Percentiles rank a stretch among this genome's conserved stretches.
Conservation (phyloP, 495 filamentous ascomycete genomes). For the Aspergillus nanangensis region DNA sequence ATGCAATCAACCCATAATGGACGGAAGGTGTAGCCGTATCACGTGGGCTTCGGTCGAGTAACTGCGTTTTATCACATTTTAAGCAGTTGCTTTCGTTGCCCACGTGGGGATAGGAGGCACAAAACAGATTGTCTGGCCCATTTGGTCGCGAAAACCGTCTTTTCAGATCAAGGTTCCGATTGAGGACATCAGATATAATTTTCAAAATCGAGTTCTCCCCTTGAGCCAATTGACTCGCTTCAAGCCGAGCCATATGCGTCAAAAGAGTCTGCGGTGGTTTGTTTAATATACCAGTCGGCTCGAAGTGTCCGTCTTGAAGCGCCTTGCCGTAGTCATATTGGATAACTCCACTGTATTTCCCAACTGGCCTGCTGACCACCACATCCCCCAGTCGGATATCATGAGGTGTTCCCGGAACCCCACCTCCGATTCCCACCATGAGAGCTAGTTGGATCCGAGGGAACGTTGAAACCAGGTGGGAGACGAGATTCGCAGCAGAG, state of each 20-base stretch:
- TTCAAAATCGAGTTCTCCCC: slow-evolving; percentile 20
- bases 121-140: slow-evolving; percentile 16
- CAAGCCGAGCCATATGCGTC: slow-evolving; percentile 14
- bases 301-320: not conserved
- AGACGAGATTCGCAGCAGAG: not conserved
- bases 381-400: slow-evolving; percentile 28
- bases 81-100: slow-evolving; percentile 6
- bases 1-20: slow-evolving; percentile 21
- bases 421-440: slow-evolving; percentile 41
- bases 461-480: not conserved
- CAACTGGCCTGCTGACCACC: slow-evolving; percentile 7
- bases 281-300: slow-evolving; percentile 9
- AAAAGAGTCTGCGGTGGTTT: slow-evolving; percentile 15
- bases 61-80: slow-evolving; percentile 13
- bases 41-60: slow-evolving; percentile 5
- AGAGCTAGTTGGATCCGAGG: not conserved
- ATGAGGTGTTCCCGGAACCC: slow-evolving; percentile 12
- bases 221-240: slow-evolving; percentile 12
- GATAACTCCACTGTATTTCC: not conserved
- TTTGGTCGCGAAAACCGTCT: slow-evolving; percentile 11
- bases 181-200: slow-evolving; percentile 20
- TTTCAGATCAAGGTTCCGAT: slow-evolving; percentile 5
- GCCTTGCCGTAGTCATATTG: slow-evolving; percentile 5
- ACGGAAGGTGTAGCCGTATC: slow-evolving; percentile 6
- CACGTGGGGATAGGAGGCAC: slow-evolving; percentile 15